phyloP scores from a whole-genome alignment of 805 yeast genomes.

The Millerozyma miso region DNA sequence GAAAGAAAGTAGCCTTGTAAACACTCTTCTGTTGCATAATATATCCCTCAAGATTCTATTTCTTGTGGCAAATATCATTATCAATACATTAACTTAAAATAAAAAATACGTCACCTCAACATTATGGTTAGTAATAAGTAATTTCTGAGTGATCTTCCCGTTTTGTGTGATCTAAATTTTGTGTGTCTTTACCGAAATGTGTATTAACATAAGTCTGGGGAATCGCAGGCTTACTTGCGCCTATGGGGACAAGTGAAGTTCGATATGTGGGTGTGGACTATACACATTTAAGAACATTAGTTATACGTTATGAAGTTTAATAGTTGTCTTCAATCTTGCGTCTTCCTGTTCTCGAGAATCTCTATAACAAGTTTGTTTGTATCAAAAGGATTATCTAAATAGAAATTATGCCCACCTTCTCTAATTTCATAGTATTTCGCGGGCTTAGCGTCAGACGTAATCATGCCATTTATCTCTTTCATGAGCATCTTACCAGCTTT shows the following conservation, averaged over 20 bases:
- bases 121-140: neutral
- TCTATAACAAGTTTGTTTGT: conserved; percentile 24
- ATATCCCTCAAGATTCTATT: neutral
- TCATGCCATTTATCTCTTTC: conserved; percentile 14
- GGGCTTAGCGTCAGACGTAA: conserved; percentile 13
- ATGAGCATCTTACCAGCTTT: conserved; percentile 45
- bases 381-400: conserved; percentile 43
- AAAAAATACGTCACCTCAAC: neutral
- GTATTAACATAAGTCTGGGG: conserved; percentile 44
- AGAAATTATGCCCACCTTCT: conserved; percentile 43
- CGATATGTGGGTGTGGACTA: no score
- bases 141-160: neutral
- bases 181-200: conserved; percentile 37
- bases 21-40: neutral
- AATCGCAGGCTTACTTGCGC: no score
- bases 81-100: neutral
- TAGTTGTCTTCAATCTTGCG: no score
- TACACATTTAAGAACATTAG: no score
- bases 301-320: no score
- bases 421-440: conserved; percentile 21
- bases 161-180: conserved; percentile 9
- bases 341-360: no score
- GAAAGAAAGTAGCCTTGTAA: conserved; percentile 28
- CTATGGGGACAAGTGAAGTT: no score
- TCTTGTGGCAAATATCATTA: neutral